Percentiles rank a stretch among this genome's conserved stretches.
Evolutionary conservation across 345 rosid species (phyloP).

Genomic region (Aquilaria yunnanensis): DNA sequence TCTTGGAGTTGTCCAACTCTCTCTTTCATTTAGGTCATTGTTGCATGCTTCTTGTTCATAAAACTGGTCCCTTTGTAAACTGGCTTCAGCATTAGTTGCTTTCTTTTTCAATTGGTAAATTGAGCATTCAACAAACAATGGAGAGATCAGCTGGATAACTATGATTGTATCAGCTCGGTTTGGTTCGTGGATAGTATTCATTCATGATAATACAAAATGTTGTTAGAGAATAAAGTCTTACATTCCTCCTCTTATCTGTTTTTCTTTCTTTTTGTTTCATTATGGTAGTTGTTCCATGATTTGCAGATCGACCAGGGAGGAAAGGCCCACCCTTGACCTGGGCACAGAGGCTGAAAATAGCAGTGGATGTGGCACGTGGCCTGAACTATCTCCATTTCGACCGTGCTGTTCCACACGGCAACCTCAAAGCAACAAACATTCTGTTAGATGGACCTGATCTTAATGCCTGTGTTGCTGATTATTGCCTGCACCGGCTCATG

Average conservation of each 20-base stretch:
- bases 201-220: not conserved
- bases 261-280: not conserved
- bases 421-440: slow-evolving; percentile 82
- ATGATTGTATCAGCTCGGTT: too few relatives aligned
- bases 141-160: too few relatives aligned
- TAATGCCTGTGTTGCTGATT: slow-evolving; percentile 93
- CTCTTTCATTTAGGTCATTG: too few relatives aligned
- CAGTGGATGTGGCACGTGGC: slow-evolving; percentile 98
- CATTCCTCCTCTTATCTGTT: slow-evolving; percentile 2
- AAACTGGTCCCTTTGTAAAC: too few relatives aligned
- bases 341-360: slow-evolving; percentile 80
- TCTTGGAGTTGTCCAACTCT: too few relatives aligned
- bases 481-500: slow-evolving; percentile 96
- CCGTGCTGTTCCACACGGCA: slow-evolving; percentile 95
- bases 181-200: not conserved
- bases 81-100: too few relatives aligned
- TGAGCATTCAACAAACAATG: too few relatives aligned
- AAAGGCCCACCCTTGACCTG: slow-evolving; percentile 79
- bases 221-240: not conserved
- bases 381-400: slow-evolving; percentile 97
- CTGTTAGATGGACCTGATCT: slow-evolving; percentile 85
- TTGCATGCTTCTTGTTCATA: too few relatives aligned
- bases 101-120: too few relatives aligned
- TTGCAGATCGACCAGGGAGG: slow-evolving; percentile 90
- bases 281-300: not conserved